Percentiles rank a stretch among this genome's conserved stretches.
phyloP scores from a whole-genome alignment of 140 eudicot species.

The Cichorium intybus region DNA sequence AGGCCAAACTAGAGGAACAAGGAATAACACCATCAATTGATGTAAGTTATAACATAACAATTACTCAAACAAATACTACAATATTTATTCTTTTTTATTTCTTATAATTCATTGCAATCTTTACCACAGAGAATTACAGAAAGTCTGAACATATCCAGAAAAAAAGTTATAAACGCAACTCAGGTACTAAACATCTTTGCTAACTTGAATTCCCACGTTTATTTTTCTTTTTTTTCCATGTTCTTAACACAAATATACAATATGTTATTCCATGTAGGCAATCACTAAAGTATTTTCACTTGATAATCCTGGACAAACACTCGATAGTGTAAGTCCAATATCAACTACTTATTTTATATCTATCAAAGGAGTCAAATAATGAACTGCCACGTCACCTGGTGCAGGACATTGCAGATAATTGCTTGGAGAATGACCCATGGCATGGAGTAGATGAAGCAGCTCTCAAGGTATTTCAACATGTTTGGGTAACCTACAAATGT shows the following conservation, averaged over 20 bases:
- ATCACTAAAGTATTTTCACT: conserved; percentile 76
- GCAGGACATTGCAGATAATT: conserved; percentile 86
- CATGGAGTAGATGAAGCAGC: conserved; percentile 79
- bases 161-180: conserved; percentile 83
- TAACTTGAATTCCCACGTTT: background rate
- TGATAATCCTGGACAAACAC: conserved; percentile 72
- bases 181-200: conserved; percentile 46
- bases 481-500: no score
- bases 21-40: conserved; percentile 85
- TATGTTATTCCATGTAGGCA: conserved; percentile 46
- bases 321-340: conserved; percentile 63
- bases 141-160: conserved; percentile 69
- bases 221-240: background rate
- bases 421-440: conserved; percentile 79
- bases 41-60: conserved; percentile 37
- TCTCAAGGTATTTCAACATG: conserved; percentile 56
- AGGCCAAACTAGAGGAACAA: conserved; percentile 60
- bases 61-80: background rate
- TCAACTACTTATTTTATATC: background rate
- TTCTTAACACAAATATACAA: background rate
- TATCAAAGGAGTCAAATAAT: background rate
- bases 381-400: background rate
- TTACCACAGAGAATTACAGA: conserved; percentile 70
- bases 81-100: background rate
- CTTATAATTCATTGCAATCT: conserved; percentile 12